Evolutionary conservation across 371 early-diverging fungal species (phyloP).

Genomic region (Syncephalis fuscata): DNA sequence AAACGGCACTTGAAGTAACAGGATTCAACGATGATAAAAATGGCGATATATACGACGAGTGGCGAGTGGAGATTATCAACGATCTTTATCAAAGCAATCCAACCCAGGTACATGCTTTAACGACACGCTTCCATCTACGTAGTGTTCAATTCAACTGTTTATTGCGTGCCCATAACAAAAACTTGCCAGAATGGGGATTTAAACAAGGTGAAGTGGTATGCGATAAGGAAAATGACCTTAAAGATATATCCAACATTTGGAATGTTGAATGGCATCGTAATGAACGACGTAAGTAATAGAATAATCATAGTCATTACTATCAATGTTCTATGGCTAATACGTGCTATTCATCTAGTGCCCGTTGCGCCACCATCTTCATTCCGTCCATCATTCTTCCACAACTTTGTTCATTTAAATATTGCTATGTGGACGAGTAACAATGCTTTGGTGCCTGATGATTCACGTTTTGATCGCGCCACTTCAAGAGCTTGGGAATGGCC

Average conservation of each 20-base stretch:
- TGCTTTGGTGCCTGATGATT: conserved; percentile 91
- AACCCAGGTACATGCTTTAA: conserved; percentile 44
- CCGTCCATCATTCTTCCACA: conserved; percentile 64
- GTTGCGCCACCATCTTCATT: conserved; percentile 21
- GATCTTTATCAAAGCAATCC: conserved; percentile 22
- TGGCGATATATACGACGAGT: conserved; percentile 76
- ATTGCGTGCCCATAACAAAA: conserved; percentile 53
- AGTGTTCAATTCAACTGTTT: conserved; percentile 71
- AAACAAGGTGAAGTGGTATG: neutral
- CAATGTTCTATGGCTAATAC: no score
- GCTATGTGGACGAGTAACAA: conserved; percentile 98
- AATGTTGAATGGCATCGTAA: conserved; percentile 4
- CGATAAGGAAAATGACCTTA: neutral
- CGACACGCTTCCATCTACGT: conserved; percentile 78
- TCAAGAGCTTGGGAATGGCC: conserved; percentile 95
- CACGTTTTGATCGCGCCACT: conserved; percentile 82
- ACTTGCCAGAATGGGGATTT: conserved; percentile 97
- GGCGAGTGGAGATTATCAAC: conserved; percentile 78
- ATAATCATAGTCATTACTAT: neutral
- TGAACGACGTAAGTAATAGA: conserved; percentile 2
- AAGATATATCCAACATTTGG: neutral
- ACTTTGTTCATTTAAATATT: conserved; percentile 87
- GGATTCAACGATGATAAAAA: conserved; percentile 56
- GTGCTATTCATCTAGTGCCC: no score
- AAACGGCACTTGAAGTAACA: conserved; percentile 71